A percentile compares a stretch with the other conserved stretches of the same genome.
phyloP scores from a whole-genome alignment of 768 basidiomycete species.

The Kondoa malvinella region DNA sequence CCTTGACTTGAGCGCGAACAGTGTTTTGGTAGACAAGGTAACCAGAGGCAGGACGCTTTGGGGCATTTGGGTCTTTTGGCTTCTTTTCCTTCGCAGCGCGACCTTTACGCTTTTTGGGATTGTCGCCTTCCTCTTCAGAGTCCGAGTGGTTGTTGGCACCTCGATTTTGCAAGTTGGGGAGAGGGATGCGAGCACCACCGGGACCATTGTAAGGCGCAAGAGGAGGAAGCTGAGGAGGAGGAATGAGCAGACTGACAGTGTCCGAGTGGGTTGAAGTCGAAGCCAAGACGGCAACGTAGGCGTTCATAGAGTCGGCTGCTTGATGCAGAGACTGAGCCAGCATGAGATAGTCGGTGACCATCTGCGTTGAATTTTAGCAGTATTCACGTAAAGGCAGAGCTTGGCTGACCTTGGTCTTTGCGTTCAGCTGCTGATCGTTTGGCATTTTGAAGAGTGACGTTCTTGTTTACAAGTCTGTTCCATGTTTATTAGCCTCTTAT shows the following conservation, averaged over 20 bases:
- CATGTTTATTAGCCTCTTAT: too few relatives aligned
- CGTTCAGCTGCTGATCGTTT: background rate
- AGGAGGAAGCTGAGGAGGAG: background rate
- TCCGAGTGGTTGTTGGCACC: conserved; percentile 2
- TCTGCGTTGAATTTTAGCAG: too few relatives aligned
- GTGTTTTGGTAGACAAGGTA: conserved; percentile 92
- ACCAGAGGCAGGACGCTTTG: conserved; percentile 79
- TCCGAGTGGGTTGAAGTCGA: background rate
- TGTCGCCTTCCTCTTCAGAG: background rate
- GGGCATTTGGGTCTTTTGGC: conserved; percentile 73
- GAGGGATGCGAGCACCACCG: background rate
- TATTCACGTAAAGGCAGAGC: background rate
- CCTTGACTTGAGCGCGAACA: conserved; percentile 55
- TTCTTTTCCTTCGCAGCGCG: conserved; percentile 41
- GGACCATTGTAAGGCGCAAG: background rate
- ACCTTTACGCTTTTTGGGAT: background rate
- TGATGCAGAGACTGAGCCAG: background rate
- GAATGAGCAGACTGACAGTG: background rate
- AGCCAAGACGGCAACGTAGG: conserved; percentile 5
- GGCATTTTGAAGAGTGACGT: background rate
- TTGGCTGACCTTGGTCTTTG: background rate
- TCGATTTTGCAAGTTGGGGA: background rate
- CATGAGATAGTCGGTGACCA: conserved; percentile 1
- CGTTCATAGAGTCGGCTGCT: conserved; percentile 2
- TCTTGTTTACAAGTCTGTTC: background rate